Evolutionary conservation across 495 filamentous ascomycete genomes (phyloP), one percentile per base, ranked within the genome.

Genomic region (Podospora appendiculata): DNA sequence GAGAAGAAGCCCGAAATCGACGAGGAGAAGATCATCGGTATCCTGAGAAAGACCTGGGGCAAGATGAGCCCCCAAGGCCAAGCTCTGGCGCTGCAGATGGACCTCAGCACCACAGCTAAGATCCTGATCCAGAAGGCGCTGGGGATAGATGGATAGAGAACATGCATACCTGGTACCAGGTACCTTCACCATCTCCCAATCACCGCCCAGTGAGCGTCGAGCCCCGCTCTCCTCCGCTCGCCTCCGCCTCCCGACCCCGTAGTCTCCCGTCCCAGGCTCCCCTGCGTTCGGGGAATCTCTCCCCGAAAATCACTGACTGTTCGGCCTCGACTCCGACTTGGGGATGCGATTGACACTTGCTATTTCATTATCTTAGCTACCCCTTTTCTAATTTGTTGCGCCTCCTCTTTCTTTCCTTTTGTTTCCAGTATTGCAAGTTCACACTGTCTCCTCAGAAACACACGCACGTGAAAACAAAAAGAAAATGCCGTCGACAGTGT

Each of bases 41-140:
- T 93, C 53, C 63, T 93, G 68, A 65, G 72, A 58, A 90, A 91
- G 84, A 90, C 87, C 38, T 93, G 88, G 88, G 83, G 55, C 44
- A 93, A 93, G 78, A 91, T 93, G 87, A 79, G 72, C 40, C 72
- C 75, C 51, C 57, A 60, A 48, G 88, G 87, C n/a, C 70, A 78
- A 52, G 79, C 79, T 54, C 68, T 90, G 66, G 88, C 88, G 32
- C 60, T 89, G 58, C 61, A 72, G 64, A 81, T 90, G 61, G 55
- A 76, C 14, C 76, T 89, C 75, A 77, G 71, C 51, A 85, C 79
- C 48, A 65, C 76, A 55, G 80, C 75, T 53, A 71, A 66, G 65
- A 67, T 58, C 50, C 70, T 92, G 69, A 78, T 91, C 13, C 60
- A 62, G 61, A 86, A 76, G 69, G 87, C 87, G 8, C 61, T 91